phyloP scores from a whole-genome alignment of 352 stramenopile species.

The Blastocystis sp. region DNA sequence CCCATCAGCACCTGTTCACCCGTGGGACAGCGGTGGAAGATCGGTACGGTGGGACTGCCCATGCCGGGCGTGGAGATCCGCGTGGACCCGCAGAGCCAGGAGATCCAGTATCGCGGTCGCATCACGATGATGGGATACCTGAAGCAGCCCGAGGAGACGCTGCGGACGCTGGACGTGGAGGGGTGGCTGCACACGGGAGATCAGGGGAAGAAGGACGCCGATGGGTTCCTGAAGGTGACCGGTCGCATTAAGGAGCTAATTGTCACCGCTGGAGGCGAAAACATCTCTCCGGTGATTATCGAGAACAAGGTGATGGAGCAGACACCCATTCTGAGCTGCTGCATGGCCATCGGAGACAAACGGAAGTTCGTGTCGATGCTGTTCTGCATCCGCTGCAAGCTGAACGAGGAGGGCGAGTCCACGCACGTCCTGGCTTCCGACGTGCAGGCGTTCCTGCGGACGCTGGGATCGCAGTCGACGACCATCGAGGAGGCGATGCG shows the following conservation, averaged over 20 bases:
- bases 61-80: constrained; percentile 62
- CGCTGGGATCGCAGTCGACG: constrained; percentile 66
- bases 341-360: constrained; percentile 80
- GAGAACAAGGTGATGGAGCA: constrained; percentile 79
- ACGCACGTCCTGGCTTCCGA: constrained; percentile 72
- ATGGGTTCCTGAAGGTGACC: constrained; percentile 62
- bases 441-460: constrained; percentile 66
- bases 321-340: constrained; percentile 74
- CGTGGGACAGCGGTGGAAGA: constrained; percentile 59
- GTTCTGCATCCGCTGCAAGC: constrained; percentile 72
- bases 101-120: constrained; percentile 64
- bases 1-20: constrained; percentile 65
- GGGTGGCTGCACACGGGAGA: constrained; percentile 84
- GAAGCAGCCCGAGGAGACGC: constrained; percentile 65
- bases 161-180: constrained; percentile 75
- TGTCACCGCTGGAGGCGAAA: constrained; percentile 83
- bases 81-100: constrained; percentile 61
- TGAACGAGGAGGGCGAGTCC: constrained; percentile 70
- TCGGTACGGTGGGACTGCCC: constrained; percentile 59
- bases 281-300: constrained; percentile 79
- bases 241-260: constrained; percentile 64
- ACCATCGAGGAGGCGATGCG: constrained; percentile 70
- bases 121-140: constrained; percentile 70
- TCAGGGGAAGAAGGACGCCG: constrained; percentile 73
- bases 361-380: constrained; percentile 79